These are phyloP conservation scores for Teratosphaeria epicoccoides DNA, from an alignment of 2,329 filamentous ascomycete genomes.

Conservation along the genomic window DNA sequence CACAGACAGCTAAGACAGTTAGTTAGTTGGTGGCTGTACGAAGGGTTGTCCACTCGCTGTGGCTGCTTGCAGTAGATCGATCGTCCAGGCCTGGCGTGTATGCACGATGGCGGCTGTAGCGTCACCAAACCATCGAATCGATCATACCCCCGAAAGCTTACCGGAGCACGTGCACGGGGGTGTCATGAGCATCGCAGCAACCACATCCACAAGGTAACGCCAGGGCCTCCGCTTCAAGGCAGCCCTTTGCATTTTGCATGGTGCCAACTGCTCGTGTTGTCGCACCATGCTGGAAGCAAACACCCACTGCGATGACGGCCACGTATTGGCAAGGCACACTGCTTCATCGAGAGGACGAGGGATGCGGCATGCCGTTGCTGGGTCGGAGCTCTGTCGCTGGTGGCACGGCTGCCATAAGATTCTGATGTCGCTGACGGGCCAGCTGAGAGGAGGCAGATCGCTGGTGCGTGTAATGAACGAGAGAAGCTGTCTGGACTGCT, in stretches of 20 bases:
- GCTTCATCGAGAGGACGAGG: no score
- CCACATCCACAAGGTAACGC: no score
- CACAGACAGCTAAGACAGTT: no score
- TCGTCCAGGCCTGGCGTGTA: background rate
- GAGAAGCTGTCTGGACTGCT: background rate
- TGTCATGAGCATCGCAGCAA: background rate
- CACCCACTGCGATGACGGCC: background rate
- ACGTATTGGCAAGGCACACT: background rate
- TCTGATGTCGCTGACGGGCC: background rate
- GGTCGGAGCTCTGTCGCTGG: background rate
- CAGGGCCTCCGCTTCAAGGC: background rate
- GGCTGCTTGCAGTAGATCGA: background rate
- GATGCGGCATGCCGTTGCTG: background rate
- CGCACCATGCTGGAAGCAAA: background rate
- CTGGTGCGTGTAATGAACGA: no score
- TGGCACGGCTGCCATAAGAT: background rate
- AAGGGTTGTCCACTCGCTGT: background rate
- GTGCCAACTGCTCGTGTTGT: background rate
- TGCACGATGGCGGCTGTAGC: background rate
- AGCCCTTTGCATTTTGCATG: background rate
- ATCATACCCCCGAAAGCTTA: background rate
- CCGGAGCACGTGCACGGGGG: background rate
- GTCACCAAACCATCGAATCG: background rate
- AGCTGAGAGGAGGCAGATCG: background rate
- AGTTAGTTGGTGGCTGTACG: no score